Evolutionary conservation across 495 filamentous ascomycete species (phyloP).

Genomic region (Opeltia flavorubescens): DNA sequence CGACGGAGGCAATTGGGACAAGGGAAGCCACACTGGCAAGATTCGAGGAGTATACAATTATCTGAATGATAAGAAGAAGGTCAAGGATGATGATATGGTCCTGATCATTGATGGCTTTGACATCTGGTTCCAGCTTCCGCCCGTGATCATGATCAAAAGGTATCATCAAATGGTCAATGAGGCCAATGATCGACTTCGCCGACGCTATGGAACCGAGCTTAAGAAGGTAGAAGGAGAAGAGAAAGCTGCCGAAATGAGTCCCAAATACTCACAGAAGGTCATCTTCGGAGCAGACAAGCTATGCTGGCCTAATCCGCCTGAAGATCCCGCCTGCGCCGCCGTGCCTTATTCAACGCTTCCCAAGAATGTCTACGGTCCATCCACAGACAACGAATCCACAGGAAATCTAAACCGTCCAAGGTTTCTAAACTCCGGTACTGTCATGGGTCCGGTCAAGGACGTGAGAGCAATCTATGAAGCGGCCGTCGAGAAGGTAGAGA

Average conservation of each 20-base stretch:
- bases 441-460: conserved; percentile 38
- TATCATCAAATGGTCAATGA: conserved; percentile 36
- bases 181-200: conserved; percentile 32
- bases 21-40: conserved; percentile 20
- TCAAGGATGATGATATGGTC: conserved; percentile 45
- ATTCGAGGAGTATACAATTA: conserved; percentile 39
- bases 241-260: conserved; percentile 21
- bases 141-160: conserved; percentile 40
- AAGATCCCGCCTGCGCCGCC: conserved; percentile 37
- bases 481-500: conserved; percentile 28
- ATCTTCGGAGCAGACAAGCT: conserved; percentile 48
- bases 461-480: conserved; percentile 36
- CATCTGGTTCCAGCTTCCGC: conserved; percentile 47
- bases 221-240: conserved; percentile 20
- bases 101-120: conserved; percentile 44
- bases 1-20: conserved; percentile 16
- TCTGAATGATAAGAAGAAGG: conserved; percentile 31
- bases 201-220: conserved; percentile 32
- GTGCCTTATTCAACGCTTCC: conserved; percentile 43
- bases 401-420: conserved; percentile 36
- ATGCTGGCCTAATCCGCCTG: conserved; percentile 31
- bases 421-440: conserved; percentile 36
- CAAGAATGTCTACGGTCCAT: conserved; percentile 40
- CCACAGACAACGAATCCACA: conserved; percentile 32
- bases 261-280: conserved; percentile 40